Conservation (phyloP, 106 monocot species). For the Dioscorea dumetorum region DNA sequence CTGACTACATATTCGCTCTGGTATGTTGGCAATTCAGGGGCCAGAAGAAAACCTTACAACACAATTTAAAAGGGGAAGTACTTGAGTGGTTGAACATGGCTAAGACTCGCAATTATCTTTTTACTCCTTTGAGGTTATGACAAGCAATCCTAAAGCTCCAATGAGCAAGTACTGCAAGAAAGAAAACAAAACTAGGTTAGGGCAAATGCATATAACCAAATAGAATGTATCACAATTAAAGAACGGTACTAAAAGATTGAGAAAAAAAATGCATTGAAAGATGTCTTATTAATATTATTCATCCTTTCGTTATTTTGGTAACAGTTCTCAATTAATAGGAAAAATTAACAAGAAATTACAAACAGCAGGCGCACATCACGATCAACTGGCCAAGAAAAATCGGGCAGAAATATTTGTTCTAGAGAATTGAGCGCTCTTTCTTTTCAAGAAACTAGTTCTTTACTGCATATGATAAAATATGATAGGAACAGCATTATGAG, state of each 20-base stretch:
- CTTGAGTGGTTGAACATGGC: too few relatives aligned
- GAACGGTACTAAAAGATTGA: background rate
- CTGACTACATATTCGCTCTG: too few relatives aligned
- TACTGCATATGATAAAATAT: background rate
- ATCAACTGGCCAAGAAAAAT: too few relatives aligned
- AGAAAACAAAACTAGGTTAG: background rate
- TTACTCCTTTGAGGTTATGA: conserved; percentile 67
- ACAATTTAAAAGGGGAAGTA: too few relatives aligned
- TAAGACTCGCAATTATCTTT: background rate
- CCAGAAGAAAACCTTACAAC: too few relatives aligned
- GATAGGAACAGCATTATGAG: too few relatives aligned
- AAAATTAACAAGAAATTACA: too few relatives aligned
- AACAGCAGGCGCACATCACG: background rate
- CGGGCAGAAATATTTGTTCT: too few relatives aligned
- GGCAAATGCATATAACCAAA: background rate
- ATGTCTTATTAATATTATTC: background rate
- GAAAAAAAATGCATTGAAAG: background rate
- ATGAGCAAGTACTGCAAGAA: conserved; percentile 53
- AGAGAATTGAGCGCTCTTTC: background rate
- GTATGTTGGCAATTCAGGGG: too few relatives aligned
- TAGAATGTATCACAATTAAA: background rate
- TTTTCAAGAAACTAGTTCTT: background rate
- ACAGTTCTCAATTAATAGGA: too few relatives aligned
- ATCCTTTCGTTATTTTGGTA: too few relatives aligned
- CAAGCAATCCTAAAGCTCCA: conserved; percentile 51